Conservation (phyloP, 768 basidiomycete genomes). For the Hericium erinaceus region DNA sequence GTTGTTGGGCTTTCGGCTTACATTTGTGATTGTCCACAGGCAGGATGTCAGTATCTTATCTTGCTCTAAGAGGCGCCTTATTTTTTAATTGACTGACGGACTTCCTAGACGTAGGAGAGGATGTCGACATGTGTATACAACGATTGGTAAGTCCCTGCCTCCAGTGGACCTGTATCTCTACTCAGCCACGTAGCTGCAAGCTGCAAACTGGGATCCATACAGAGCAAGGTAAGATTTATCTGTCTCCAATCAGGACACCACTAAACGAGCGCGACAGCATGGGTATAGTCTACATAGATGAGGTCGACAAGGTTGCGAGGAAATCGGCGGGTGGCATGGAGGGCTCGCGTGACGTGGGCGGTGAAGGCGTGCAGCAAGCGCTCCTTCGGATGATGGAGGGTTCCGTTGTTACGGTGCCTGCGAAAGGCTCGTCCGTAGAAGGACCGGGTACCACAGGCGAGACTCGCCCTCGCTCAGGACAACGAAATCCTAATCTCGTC, state of each 20-base stretch:
- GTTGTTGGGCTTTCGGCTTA: not conserved
- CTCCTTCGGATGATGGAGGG: constrained; percentile 94
- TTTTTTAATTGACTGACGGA: no score
- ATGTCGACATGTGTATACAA: constrained; percentile 88
- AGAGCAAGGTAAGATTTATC: constrained; percentile 57
- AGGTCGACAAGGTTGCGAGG: constrained; percentile 87
- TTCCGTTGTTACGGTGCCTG: constrained; percentile 71
- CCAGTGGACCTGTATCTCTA: not conserved
- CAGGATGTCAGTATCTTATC: constrained; percentile 49
- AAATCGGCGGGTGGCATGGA: constrained; percentile 50
- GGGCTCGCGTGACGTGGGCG: constrained; percentile 80
- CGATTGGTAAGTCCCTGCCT: constrained; percentile 50
- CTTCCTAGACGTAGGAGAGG: constrained; percentile 80
- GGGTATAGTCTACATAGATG: constrained; percentile 95
- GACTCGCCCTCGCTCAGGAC: constrained; percentile 39
- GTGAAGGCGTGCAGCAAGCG: constrained; percentile 94
- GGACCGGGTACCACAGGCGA: constrained; percentile 34
- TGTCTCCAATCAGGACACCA: no score
- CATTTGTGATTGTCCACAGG: constrained; percentile 28
- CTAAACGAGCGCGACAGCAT: constrained; percentile 36
- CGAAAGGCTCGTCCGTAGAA: constrained; percentile 50
- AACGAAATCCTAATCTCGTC: constrained; percentile 33
- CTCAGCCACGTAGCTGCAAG: constrained; percentile 53
- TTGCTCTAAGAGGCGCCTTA: not conserved
- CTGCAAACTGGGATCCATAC: constrained; percentile 80